phyloP scores from a whole-genome alignment of 176 grass and related monocot species.

The Pharus latifolius region DNA sequence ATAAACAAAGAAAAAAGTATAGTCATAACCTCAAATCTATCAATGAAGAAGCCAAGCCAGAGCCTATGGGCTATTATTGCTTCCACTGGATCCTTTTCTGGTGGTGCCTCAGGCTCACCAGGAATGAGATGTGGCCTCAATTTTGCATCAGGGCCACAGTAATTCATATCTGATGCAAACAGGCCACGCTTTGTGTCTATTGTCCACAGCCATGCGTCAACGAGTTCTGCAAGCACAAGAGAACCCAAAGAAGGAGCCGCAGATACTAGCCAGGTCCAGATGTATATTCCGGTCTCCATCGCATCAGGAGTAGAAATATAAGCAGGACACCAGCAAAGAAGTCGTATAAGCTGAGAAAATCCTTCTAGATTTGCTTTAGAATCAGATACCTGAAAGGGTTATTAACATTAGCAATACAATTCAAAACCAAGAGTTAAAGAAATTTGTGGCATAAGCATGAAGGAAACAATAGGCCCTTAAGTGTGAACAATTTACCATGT shows the following conservation, averaged over 20 bases:
- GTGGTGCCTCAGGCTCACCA: conserved; percentile 77
- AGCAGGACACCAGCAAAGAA: conserved; percentile 98
- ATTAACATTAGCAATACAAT: conserved; percentile 14
- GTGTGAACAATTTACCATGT: conserved; percentile 61
- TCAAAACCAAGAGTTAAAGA: neutral
- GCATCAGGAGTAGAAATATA: conserved; percentile 95
- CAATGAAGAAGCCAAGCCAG: conserved; percentile 98
- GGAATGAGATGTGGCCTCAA: conserved; percentile 93
- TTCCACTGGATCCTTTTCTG: conserved; percentile 91
- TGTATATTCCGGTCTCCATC: conserved; percentile 98
- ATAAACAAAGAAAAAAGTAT: conserved; percentile 21
- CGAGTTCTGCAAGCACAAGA: conserved; percentile 88
- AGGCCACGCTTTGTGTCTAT: conserved; percentile 95
- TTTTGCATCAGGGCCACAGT: conserved; percentile 88
- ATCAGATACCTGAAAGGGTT: conserved; percentile 50
- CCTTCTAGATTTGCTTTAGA: conserved; percentile 74
- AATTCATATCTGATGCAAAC: conserved; percentile 97
- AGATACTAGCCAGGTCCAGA: conserved; percentile 99
- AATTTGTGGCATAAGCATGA: neutral
- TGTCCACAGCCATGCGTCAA: conserved; percentile 99
- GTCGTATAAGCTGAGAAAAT: conserved; percentile 90
- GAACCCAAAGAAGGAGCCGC: conserved; percentile 84
- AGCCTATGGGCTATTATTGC: conserved; percentile 90
- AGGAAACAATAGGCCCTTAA: neutral
- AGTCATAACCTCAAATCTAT: conserved; percentile 91